phyloP scores from a whole-genome alignment of 2,329 filamentous ascomycete genomes.

The Celoporthe dispersa region DNA sequence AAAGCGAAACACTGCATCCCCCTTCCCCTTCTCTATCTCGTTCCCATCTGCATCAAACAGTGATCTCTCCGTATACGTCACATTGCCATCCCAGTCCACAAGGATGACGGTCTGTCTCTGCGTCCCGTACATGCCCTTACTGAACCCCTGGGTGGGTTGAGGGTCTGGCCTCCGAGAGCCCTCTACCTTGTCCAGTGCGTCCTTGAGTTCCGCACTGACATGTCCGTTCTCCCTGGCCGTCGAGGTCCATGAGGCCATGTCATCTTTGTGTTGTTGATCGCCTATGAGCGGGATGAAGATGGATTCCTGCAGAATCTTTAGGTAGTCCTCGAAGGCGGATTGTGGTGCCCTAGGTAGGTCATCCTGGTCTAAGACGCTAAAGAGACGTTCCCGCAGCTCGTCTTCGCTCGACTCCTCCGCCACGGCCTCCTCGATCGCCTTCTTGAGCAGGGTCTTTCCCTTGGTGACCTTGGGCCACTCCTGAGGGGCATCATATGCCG shows the following conservation, averaged over 20 bases:
- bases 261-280: constrained; percentile 48
- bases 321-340: constrained; percentile 57
- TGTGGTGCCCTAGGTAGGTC: constrained; percentile 53
- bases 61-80: constrained; percentile 62
- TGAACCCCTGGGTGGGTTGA: constrained; percentile 46
- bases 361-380: constrained; percentile 59
- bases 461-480: constrained; percentile 65
- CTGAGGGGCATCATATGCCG: constrained; percentile 56
- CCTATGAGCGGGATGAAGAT: constrained; percentile 66
- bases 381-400: constrained; percentile 55
- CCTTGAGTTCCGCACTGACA: constrained; percentile 42
- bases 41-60: constrained; percentile 64
- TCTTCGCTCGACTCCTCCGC: constrained; percentile 47
- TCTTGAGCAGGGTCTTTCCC: constrained; percentile 53
- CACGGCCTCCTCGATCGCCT: constrained; percentile 47
- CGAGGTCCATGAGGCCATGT: constrained; percentile 49
- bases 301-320: constrained; percentile 59
- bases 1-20: constrained; percentile 61
- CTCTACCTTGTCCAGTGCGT: constrained; percentile 38
- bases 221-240: constrained; percentile 39
- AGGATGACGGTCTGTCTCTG: constrained; percentile 67
- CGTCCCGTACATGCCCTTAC: constrained; percentile 66
- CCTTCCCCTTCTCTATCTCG: constrained; percentile 55
- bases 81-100: constrained; percentile 66
- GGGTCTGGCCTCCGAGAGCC: constrained; percentile 41